These are phyloP conservation scores for Annulohypoxylon nitens DNA, from an alignment of 495 filamentous ascomycete species.

Conservation along the genomic window DNA sequence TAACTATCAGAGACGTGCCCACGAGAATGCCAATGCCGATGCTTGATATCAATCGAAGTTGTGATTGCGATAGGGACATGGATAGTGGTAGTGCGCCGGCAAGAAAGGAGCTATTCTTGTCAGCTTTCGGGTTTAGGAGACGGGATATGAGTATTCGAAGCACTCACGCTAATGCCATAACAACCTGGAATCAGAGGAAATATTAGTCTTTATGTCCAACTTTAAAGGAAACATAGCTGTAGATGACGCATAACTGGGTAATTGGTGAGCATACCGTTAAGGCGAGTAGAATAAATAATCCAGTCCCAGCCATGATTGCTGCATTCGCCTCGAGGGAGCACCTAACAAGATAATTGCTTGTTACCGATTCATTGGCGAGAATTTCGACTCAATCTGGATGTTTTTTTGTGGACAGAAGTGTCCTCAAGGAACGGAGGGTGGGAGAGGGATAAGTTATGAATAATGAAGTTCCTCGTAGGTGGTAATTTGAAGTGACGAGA, in stretches of 20 bases:
- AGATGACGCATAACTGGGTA: not conserved
- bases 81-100: slow-evolving; percentile 93
- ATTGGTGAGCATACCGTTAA: slow-evolving; percentile 65
- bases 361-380: slow-evolving; percentile 50
- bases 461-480: slow-evolving; percentile 4
- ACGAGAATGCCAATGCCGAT: slow-evolving; percentile 95
- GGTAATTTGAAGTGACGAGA: slow-evolving; percentile 17
- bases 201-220: slow-evolving; percentile 31
- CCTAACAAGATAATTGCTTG: slow-evolving; percentile 30
- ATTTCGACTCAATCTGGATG: slow-evolving; percentile 1
- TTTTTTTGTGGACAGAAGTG: slow-evolving; percentile 8
- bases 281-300: slow-evolving; percentile 86
- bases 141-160: slow-evolving; percentile 20
- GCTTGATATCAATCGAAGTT: slow-evolving; percentile 88
- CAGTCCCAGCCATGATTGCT: slow-evolving; percentile 57
- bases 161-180: slow-evolving; percentile 94
- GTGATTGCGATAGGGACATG: slow-evolving; percentile 88
- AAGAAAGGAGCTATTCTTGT: slow-evolving; percentile 82
- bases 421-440: slow-evolving; percentile 10
- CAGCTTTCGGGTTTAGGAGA: slow-evolving; percentile 37
- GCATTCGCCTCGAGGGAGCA: slow-evolving; percentile 39
- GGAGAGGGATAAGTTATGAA: not conserved
- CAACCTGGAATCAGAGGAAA: slow-evolving; percentile 60
- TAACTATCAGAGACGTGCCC: slow-evolving; percentile 94
- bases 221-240: not conserved